These are phyloP conservation scores for Gorgonomyces haynaldii DNA, from an alignment of 192 early-diverging fungal species.

Conservation along the genomic window DNA sequence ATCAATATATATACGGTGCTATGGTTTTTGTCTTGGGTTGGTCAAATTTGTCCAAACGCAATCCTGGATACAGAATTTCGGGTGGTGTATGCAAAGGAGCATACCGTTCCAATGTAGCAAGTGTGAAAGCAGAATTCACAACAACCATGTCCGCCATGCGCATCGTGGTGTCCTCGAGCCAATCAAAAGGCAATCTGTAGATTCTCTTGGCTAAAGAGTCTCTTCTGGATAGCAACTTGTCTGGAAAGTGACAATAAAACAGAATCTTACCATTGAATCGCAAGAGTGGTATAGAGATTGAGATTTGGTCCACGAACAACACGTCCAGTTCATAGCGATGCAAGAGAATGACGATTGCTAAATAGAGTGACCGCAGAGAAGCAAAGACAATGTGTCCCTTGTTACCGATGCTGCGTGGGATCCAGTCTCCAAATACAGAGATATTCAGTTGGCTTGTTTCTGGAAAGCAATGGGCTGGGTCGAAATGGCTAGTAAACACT, in stretches of 20 bases:
- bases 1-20: too few relatives aligned
- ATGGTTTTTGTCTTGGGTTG: too few relatives aligned
- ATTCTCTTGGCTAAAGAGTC: slow-evolving; percentile 46
- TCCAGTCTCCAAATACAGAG: slow-evolving; percentile 54
- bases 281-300: slow-evolving; percentile 71
- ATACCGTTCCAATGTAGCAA: slow-evolving; percentile 57
- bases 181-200: slow-evolving; percentile 76
- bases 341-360: slow-evolving; percentile 19
- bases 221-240: slow-evolving; percentile 64
- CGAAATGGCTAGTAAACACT: slow-evolving; percentile 88
- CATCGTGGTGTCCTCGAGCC: slow-evolving; percentile 76
- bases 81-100: slow-evolving; percentile 41
- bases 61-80: slow-evolving; percentile 72
- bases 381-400: slow-evolving; percentile 52
- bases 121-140: slow-evolving; percentile 87
- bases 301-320: slow-evolving; percentile 79
- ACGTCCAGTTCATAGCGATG: slow-evolving; percentile 49
- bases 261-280: slow-evolving; percentile 58
- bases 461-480: slow-evolving; percentile 75
- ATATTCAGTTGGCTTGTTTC: slow-evolving; percentile 79
- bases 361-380: slow-evolving; percentile 11
- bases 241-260: slow-evolving; percentile 96
- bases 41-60: slow-evolving; percentile 66
- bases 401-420: slow-evolving; percentile 62
- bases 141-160: slow-evolving; percentile 81